Evolutionary conservation across 2,329 filamentous ascomycete genomes (phyloP).

Genomic region (Didymellaceae sp.): DNA sequence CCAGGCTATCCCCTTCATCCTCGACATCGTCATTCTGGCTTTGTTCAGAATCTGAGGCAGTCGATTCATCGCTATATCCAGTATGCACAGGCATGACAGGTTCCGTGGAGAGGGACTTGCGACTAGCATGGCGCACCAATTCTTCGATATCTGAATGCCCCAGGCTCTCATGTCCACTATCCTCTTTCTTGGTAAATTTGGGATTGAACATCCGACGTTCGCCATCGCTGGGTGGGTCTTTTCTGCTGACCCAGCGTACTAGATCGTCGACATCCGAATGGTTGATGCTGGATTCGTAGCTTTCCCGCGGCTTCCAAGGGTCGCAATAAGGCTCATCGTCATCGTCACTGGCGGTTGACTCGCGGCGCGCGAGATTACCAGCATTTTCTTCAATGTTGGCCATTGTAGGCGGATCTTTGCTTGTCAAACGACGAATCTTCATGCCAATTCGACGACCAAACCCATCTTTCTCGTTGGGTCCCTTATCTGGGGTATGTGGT

Average conservation of each 20-base stretch:
- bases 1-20: conserved; percentile 35
- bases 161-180: conserved; percentile 39
- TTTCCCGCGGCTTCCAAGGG: conserved; percentile 15
- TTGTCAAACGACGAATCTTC: conserved; percentile 38
- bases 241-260: conserved; percentile 43
- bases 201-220: conserved; percentile 21
- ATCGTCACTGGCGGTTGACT: conserved; percentile 32
- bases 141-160: conserved; percentile 43
- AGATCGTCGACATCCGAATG: conserved; percentile 41
- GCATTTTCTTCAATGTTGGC: conserved; percentile 31
- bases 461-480: conserved; percentile 21
- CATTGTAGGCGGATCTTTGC: conserved; percentile 36
- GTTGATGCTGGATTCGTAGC: conserved; percentile 35
- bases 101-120: conserved; percentile 19
- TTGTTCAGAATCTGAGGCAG: conserved; percentile 37
- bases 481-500: conserved; percentile 35
- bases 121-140: conserved; percentile 35
- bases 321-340: conserved; percentile 19
- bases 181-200: conserved; percentile 19
- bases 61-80: conserved; percentile 38
- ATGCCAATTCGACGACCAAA: conserved; percentile 33
- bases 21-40: conserved; percentile 24
- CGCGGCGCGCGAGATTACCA: conserved; percentile 26
- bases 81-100: conserved; percentile 1
- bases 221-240: conserved; percentile 39